Evolutionary conservation across 1,139 yeast species (phyloP).

Genomic region (Candida sp.): DNA sequence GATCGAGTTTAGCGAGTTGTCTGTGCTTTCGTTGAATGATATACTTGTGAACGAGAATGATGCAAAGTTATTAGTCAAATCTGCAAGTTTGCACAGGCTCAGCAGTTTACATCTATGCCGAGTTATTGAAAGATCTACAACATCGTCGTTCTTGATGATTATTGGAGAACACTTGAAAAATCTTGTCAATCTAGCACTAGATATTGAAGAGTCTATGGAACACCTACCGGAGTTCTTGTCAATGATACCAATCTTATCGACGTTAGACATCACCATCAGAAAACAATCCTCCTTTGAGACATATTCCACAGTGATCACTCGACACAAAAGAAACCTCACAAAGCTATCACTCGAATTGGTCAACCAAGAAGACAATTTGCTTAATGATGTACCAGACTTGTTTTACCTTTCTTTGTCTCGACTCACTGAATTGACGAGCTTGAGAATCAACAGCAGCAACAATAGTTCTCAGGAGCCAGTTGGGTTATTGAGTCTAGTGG

Average conservation of each 20-base stretch:
- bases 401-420: conserved; percentile 17
- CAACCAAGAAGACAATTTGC: conserved; percentile 27
- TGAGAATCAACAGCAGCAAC: conserved; percentile 45
- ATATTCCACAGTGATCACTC: conserved; percentile 32
- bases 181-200: conserved; percentile 39
- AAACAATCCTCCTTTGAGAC: conserved; percentile 32
- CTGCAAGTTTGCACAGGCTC: conserved; percentile 25
- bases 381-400: conserved; percentile 21
- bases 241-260: conserved; percentile 23
- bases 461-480: conserved; percentile 17
- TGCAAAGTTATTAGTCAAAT: conserved; percentile 20
- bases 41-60: conserved; percentile 30
- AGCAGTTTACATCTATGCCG: conserved; percentile 27
- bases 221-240: conserved; percentile 43
- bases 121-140: conserved; percentile 25
- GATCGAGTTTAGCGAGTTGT: conserved; percentile 21
- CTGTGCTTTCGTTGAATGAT: conserved; percentile 28
- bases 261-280: conserved; percentile 48
- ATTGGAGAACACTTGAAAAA: conserved; percentile 27
- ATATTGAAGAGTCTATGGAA: conserved; percentile 50
- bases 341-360: conserved; percentile 48
- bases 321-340: conserved; percentile 3
- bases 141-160: conserved; percentile 29
- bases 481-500: conserved; percentile 27
- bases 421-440: conserved; percentile 27